Evolutionary conservation across 768 basidiomycete genomes (phyloP).

Genomic region (Lactarius sanguifluus): DNA sequence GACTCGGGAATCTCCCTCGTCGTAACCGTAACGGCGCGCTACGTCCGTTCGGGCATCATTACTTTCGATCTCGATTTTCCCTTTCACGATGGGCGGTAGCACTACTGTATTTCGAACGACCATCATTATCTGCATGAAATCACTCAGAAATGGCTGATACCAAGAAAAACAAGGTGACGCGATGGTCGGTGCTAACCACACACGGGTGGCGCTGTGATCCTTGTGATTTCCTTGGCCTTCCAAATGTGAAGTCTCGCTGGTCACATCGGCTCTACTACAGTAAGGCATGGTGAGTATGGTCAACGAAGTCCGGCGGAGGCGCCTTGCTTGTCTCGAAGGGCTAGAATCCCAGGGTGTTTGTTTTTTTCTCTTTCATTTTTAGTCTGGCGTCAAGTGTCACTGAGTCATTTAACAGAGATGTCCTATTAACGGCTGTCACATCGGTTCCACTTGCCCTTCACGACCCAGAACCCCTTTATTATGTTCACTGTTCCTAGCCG

Average conservation of each 20-base stretch:
- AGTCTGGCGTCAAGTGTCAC: conserved; percentile 10
- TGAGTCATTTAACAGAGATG: not conserved
- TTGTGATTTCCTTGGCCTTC: not conserved
- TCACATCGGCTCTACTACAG: not conserved
- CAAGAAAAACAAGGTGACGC: not conserved
- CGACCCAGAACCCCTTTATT: conserved; percentile 15
- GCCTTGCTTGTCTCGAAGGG: not conserved
- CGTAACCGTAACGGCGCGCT: not conserved
- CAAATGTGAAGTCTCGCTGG: not conserved
- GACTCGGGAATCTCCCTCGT: not conserved
- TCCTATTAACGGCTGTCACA: conserved; percentile 1
- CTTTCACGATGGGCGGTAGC: not conserved
- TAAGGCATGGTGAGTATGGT: conserved; percentile 15
- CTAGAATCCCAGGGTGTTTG: conserved; percentile 4
- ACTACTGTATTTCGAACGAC: not conserved
- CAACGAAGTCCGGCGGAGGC: not conserved
- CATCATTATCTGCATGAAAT: not conserved
- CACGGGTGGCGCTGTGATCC: not conserved
- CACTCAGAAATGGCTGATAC: not conserved
- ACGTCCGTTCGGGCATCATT: not conserved
- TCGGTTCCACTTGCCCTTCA: conserved; percentile 16
- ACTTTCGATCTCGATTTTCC: not conserved
- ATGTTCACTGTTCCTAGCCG: conserved; percentile 16
- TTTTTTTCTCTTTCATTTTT: not conserved
- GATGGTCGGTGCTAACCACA: not conserved